Base-by-base conservation (phyloP, 257 asterid species). In the Cordia subcordata region DNA sequence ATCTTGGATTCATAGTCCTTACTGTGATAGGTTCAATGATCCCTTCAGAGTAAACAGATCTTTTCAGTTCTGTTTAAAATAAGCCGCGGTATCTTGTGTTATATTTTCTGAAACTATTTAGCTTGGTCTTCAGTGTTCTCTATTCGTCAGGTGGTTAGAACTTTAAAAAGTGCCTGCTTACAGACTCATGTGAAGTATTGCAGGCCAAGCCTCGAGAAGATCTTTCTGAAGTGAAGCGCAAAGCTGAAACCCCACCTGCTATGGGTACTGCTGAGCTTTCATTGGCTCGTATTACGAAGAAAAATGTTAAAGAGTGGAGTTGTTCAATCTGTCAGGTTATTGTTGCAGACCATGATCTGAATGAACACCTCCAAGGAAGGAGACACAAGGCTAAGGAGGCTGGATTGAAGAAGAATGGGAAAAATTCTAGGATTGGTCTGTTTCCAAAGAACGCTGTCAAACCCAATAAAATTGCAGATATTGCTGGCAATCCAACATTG, bases 351-450 rank as follows among this genome's bases (percentile, higher is more conserved):
- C 57, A 9, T 15, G 81, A 50, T 33, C 62, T 85, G 53, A 67
- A 66, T 0, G 78, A 68, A 11, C 96, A 83, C 73, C 50, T 81
- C 11, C 40, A 11, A 52, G 96, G 95, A 20, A 85, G 64, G 73
- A 88, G 68, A 54, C 95, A 85, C 77, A 81, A 81, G 66, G 39
- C 74, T 5, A 83, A 72, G 72, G 87, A 75, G 71, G 79, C 79
- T 39, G 79, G 76, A 15, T 45, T 64, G 66, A 57, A 21, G 61
- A 70, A 49, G 15, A 44, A 57, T 4, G 75, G 70, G 0, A 66
- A 75, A 49, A 75, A 73, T 57, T 72, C 58, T 21, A 66, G 64
- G 38, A 82, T 74, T 0, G 84, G 86, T 4, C 66, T 76, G 46
- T 54, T 37, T 13, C 66, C 78, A 10, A 66, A 72, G 64, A 79